A percentile compares a stretch with the other conserved stretches of the same genome.
phyloP scores from a whole-genome alignment of 345 rosid genomes.

The Turnera subulata region DNA sequence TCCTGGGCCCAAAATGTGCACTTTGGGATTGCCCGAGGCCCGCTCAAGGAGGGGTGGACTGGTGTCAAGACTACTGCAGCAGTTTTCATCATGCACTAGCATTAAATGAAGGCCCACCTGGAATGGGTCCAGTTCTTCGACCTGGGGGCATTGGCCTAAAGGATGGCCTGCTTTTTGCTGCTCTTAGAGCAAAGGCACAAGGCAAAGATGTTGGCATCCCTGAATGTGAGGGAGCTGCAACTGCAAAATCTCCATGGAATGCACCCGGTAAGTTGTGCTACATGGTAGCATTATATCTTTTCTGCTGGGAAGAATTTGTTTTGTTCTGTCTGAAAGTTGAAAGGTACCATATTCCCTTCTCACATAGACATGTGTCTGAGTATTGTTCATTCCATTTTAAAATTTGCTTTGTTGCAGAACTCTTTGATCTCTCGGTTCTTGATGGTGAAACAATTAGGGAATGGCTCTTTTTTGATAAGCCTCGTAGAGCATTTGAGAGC shows the following conservation, averaged over 20 bases:
- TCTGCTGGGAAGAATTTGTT: background rate
- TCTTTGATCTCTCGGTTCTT: constrained; percentile 80
- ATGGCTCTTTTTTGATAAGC: constrained; percentile 98
- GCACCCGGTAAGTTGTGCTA: constrained; percentile 66
- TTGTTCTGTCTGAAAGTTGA: background rate
- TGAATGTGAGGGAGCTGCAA: constrained; percentile 99
- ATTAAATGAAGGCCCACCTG: constrained; percentile 87
- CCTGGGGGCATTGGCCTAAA: constrained; percentile 91
- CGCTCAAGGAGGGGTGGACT: constrained; percentile 69
- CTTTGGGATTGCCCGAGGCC: constrained; percentile 99
- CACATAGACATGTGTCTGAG: no score
- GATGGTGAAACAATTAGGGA: constrained; percentile 94
- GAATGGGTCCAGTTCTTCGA: constrained; percentile 81
- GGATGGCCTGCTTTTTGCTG: constrained; percentile 85
- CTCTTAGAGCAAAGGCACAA: constrained; percentile 74
- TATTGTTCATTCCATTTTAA: background rate
- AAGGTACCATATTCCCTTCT: no score
- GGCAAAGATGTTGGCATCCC: constrained; percentile 94
- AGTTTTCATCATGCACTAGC: constrained; percentile 86
- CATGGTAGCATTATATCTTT: constrained; percentile 11
- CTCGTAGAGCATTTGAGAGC: constrained; percentile 93
- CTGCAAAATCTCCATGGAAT: constrained; percentile 98
- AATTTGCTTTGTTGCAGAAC: constrained; percentile 52
- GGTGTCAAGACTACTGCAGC: constrained; percentile 92
- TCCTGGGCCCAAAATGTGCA: constrained; percentile 93